Evolutionary conservation across 2,329 filamentous ascomycete species (phyloP), one percentile per base, ranked within the genome.

Genomic region (Hymenoscyphus occultus): DNA sequence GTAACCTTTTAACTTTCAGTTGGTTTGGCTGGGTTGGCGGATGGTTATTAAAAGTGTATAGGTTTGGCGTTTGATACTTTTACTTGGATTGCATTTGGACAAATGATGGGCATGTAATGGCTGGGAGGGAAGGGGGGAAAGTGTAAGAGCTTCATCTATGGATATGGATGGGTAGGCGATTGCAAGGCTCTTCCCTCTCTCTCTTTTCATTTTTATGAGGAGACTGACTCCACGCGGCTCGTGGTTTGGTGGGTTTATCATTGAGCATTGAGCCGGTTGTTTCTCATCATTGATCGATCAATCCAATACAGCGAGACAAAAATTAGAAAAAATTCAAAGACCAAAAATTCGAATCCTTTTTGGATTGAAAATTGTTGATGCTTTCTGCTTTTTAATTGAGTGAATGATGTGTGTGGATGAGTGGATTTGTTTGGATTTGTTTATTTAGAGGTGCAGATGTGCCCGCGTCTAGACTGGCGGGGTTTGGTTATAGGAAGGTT

Each of bases 81-180:
- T 54, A 10, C n/a, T 51, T 54, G 48, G 48, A 54, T 54, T 54
- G 48, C 19, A 22, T 28, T 54, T 54, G 48, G 48, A 54, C 48
- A 54, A 54, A 28, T 54, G 48, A 54, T 54, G 48, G 19, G 35
- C 7, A 54, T 54, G n/a, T 31, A 54, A 54, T 54, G 9, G 19
- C 48, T 19, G 19, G 48, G n/a, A 22, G 22, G 19, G 48, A 6
- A 10, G 45, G 22, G 10, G 48, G 13, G n/a, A 22, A 22, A 10
- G 7, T 13, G 48, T 5, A 22, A 45, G 42, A 45, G 42, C 42
- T 16, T 45, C 35, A 45, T 45, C 42, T 35, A 35, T 35, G 35
- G 35, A 35, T 35, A 35, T 35, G 35, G 35, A n/a, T 45, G 42
- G 42, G n/a, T 45, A 7, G 42, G 16, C 42, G 42, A 45, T 45